Conservation (phyloP, 805 yeast species). For the Ogataea wickerhamii region DNA sequence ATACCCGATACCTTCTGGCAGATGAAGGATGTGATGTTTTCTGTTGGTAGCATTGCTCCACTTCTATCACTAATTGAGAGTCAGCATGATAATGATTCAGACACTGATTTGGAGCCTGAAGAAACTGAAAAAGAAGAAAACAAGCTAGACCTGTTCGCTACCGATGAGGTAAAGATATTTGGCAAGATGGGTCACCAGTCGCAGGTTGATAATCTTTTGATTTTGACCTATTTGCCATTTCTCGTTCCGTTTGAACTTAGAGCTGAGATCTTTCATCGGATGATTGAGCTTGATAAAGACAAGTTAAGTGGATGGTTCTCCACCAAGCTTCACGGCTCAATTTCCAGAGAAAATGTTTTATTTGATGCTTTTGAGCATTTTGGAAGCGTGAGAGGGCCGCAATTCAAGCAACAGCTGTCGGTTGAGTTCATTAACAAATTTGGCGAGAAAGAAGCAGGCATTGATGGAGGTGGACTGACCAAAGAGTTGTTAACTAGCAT, state of each 20-base stretch:
- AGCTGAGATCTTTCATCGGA: constrained; percentile 64
- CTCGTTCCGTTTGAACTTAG: constrained; percentile 73
- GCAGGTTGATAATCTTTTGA: constrained; percentile 38
- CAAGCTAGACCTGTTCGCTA: constrained; percentile 11
- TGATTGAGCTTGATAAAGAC: constrained; percentile 52
- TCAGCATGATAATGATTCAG: constrained; percentile 9
- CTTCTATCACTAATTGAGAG: constrained; percentile 19
- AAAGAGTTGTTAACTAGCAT: constrained; percentile 83
- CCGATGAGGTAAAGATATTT: constrained; percentile 10
- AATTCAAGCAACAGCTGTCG: constrained; percentile 55
- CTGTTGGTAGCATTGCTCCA: constrained; percentile 18
- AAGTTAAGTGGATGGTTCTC: constrained; percentile 21
- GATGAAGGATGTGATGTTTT: constrained; percentile 20
- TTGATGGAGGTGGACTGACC: constrained; percentile 96
- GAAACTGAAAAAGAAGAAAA: constrained; percentile 1
- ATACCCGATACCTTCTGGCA: constrained; percentile 56
- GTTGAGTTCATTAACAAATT: constrained; percentile 69
- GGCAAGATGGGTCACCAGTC: constrained; percentile 16
- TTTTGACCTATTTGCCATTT: constrained; percentile 69
- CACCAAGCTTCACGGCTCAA: constrained; percentile 41
- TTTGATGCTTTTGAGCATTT: constrained; percentile 71
- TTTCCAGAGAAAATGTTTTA: constrained; percentile 66
- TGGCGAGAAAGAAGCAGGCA: constrained; percentile 77
- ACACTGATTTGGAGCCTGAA: constrained; percentile 7
- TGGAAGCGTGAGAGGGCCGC: constrained; percentile 44